A percentile compares a stretch with the other conserved stretches of the same genome.
Evolutionary conservation across 208 protist genomes (phyloP).

Genomic region (Crithidia expoeki): DNA sequence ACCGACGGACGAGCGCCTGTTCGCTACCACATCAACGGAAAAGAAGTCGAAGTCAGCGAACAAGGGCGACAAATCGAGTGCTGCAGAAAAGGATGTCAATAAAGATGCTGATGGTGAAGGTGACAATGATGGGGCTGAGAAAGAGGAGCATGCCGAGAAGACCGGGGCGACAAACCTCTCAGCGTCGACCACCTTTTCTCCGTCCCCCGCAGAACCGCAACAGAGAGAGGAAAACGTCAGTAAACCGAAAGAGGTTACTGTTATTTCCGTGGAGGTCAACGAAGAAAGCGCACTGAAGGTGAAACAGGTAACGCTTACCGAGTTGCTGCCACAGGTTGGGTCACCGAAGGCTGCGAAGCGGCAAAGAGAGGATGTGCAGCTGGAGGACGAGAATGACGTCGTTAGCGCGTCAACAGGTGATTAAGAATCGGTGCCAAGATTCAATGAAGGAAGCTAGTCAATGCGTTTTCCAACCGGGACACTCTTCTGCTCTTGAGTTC

Average conservation of each 20-base stretch:
- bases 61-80: background rate
- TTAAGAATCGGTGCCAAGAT: background rate
- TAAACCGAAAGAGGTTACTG: background rate
- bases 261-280: conserved; percentile 20
- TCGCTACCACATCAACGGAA: conserved; percentile 23
- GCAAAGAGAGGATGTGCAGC: conserved; percentile 19
- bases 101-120: conserved; percentile 19
- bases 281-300: conserved; percentile 15
- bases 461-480: too few species aligned
- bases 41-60: conserved; percentile 19
- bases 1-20: conserved; percentile 76
- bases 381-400: conserved; percentile 22
- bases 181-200: background rate
- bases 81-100: conserved; percentile 7
- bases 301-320: conserved; percentile 31
- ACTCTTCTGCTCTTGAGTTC: too few species aligned
- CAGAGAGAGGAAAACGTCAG: background rate
- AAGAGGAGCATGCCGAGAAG: conserved; percentile 6
- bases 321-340: conserved; percentile 16
- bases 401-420: conserved; percentile 13
- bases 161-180: background rate
- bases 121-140: conserved; percentile 1
- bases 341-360: conserved; percentile 19
- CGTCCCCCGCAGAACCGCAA: background rate
- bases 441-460: background rate